A percentile compares a stretch with the other conserved stretches of the same genome.
Evolutionary conservation across 2,329 filamentous ascomycete species (phyloP).

Genomic region (Pseudogymnoascus sp.): DNA sequence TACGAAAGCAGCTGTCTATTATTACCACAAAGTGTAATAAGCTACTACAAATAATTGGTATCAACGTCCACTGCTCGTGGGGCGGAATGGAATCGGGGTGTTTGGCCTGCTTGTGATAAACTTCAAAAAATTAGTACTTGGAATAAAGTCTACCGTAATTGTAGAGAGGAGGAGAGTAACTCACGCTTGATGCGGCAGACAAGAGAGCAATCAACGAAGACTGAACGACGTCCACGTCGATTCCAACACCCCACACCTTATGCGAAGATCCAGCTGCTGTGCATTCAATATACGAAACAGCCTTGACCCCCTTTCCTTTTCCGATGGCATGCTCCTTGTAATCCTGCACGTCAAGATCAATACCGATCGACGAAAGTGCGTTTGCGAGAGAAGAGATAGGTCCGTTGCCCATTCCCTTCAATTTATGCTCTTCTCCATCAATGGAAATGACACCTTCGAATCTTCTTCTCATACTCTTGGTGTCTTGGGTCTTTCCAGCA

Average conservation of each 20-base stretch:
- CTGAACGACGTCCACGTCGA: constrained; percentile 88
- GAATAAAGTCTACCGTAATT: constrained; percentile 15
- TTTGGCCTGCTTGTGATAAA: constrained; percentile 63
- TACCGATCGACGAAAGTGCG: constrained; percentile 67
- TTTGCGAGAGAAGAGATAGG: constrained; percentile 83
- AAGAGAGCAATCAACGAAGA: constrained; percentile 79
- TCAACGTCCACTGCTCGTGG: constrained; percentile 27
- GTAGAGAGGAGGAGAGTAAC: constrained; percentile 29
- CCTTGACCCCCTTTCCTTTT: constrained; percentile 71
- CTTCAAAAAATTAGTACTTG: constrained; percentile 34
- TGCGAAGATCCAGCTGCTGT: constrained; percentile 57
- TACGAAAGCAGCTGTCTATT: neutral
- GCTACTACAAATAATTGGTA: neutral
- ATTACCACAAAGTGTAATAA: neutral
- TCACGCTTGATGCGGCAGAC: constrained; percentile 77
- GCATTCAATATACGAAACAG: constrained; percentile 93
- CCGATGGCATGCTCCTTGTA: constrained; percentile 97
- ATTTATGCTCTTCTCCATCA: constrained; percentile 68
- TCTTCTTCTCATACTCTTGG: constrained; percentile 66
- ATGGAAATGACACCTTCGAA: constrained; percentile 81
- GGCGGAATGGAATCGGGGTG: constrained; percentile 57
- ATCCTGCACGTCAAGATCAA: constrained; percentile 83
- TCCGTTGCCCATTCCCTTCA: constrained; percentile 78
- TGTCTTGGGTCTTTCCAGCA: constrained; percentile 65
- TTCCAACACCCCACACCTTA: constrained; percentile 82